Evolutionary conservation across 2,329 filamentous ascomycete species (phyloP).

Genomic region (Cercospora brassicicola): DNA sequence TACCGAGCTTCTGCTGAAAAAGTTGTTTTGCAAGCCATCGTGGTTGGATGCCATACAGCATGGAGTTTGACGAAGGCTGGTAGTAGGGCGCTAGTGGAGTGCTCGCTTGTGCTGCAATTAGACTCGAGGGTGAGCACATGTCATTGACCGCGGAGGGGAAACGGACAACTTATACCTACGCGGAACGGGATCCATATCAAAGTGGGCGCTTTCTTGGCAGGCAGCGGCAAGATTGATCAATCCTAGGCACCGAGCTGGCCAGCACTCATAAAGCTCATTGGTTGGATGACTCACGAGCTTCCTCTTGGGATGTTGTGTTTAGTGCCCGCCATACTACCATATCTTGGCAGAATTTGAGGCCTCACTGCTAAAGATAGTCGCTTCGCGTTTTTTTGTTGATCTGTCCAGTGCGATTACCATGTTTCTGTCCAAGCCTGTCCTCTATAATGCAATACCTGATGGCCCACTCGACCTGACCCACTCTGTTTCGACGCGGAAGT

Average conservation of each 20-base stretch:
- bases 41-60: background rate
- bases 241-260: background rate
- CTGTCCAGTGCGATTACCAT: background rate
- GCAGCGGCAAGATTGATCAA: background rate
- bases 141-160: background rate
- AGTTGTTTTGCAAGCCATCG: background rate
- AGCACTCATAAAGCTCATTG: background rate
- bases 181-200: background rate
- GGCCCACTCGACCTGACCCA: constrained; percentile 53
- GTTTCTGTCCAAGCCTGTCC: background rate
- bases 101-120: background rate
- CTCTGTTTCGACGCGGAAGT: constrained; percentile 91
- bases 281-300: background rate
- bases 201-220: background rate
- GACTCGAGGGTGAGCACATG: background rate
- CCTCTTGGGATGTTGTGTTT: background rate
- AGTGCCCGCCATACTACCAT: background rate
- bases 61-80: background rate
- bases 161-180: background rate
- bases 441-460: constrained; percentile 7
- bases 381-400: background rate
- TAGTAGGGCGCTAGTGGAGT: background rate
- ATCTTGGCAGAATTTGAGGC: background rate
- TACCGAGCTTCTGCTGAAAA: background rate
- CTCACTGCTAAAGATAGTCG: background rate